A percentile compares a stretch with the other conserved stretches of the same genome.
Conservation (phyloP, 805 yeast genomes). For the Martiniozyma abietophila region DNA sequence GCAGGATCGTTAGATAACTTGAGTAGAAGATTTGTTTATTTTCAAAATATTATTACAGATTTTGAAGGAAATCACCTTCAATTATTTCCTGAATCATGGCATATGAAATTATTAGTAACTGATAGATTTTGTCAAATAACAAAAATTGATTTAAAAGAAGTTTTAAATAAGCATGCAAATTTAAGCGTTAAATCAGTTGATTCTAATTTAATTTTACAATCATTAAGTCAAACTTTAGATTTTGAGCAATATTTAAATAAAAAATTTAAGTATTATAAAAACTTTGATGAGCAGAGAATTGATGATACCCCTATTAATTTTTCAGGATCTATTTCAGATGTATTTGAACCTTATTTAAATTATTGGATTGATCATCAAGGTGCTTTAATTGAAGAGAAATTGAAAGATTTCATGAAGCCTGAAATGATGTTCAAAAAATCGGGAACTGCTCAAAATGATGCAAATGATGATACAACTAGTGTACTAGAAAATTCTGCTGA, state of each 20-base stretch:
- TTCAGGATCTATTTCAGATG: slow-evolving; percentile 42
- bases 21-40: slow-evolving; percentile 70
- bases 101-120: slow-evolving; percentile 53
- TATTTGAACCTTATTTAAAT: slow-evolving; percentile 77
- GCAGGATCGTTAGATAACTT: slow-evolving; percentile 92
- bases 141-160: slow-evolving; percentile 49
- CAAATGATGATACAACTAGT: slow-evolving; percentile 23
- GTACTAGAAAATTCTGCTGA: slow-evolving; percentile 86
- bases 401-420: slow-evolving; percentile 54
- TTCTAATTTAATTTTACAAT: slow-evolving; percentile 55
- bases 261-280: slow-evolving; percentile 40
- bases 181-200: slow-evolving; percentile 30
- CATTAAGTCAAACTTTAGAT: slow-evolving; percentile 70
- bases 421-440: slow-evolving; percentile 39
- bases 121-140: slow-evolving; percentile 61
- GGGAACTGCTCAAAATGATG: slow-evolving; percentile 15
- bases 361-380: slow-evolving; percentile 88
- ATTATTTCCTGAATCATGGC: slow-evolving; percentile 68
- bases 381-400: slow-evolving; percentile 45
- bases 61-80: slow-evolving; percentile 38
- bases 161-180: slow-evolving; percentile 35
- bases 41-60: slow-evolving; percentile 59
- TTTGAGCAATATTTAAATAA: slow-evolving; percentile 69
- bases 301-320: slow-evolving; percentile 25
- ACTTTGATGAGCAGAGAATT: slow-evolving; percentile 25